A percentile compares a stretch with the other conserved stretches of the same genome.
Evolutionary conservation across 352 stramenopile species (phyloP).

Genomic region (Pythium monospermum): DNA sequence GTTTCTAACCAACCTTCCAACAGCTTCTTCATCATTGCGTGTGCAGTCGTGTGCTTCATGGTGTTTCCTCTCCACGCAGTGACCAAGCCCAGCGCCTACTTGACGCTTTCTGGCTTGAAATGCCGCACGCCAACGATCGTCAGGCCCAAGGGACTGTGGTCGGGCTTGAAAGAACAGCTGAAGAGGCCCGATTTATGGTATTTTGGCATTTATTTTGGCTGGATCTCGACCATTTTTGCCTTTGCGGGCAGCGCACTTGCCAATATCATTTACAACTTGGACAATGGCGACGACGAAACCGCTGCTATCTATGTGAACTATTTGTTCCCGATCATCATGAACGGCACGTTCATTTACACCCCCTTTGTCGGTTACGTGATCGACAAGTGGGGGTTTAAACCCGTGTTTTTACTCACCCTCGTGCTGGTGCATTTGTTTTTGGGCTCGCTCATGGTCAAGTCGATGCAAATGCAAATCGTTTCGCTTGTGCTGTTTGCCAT

Average conservation of each 20-base stretch:
- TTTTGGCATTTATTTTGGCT: slow-evolving; percentile 68
- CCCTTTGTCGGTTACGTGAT: slow-evolving; percentile 63
- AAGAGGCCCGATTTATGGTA: slow-evolving; percentile 52
- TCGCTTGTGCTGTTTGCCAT: slow-evolving; percentile 69
- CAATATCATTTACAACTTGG: slow-evolving; percentile 48
- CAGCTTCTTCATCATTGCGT: slow-evolving; percentile 19
- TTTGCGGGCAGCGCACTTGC: slow-evolving; percentile 66
- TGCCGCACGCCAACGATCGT: slow-evolving; percentile 5
- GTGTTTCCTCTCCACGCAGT: slow-evolving; percentile 25
- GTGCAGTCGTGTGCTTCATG: slow-evolving; percentile 22
- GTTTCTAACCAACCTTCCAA: neutral
- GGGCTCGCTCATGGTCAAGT: slow-evolving; percentile 46
- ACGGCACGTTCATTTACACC: slow-evolving; percentile 71
- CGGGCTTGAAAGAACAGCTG: slow-evolving; percentile 46
- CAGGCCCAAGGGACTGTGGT: slow-evolving; percentile 38
- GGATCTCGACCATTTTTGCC: slow-evolving; percentile 71
- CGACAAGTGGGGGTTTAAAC: slow-evolving; percentile 64
- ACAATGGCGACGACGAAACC: slow-evolving; percentile 15
- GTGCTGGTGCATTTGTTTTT: slow-evolving; percentile 57
- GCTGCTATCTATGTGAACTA: slow-evolving; percentile 55
- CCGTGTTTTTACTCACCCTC: slow-evolving; percentile 54
- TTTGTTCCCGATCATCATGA: slow-evolving; percentile 63
- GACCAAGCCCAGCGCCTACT: slow-evolving; percentile 16
- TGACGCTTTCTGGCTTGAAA: slow-evolving; percentile 25
- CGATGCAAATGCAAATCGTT: slow-evolving; percentile 49